Evolutionary conservation across 257 asterid genomes (phyloP), one percentile per base, ranked within the genome.

Genomic region (Orobanche coerulescens): DNA sequence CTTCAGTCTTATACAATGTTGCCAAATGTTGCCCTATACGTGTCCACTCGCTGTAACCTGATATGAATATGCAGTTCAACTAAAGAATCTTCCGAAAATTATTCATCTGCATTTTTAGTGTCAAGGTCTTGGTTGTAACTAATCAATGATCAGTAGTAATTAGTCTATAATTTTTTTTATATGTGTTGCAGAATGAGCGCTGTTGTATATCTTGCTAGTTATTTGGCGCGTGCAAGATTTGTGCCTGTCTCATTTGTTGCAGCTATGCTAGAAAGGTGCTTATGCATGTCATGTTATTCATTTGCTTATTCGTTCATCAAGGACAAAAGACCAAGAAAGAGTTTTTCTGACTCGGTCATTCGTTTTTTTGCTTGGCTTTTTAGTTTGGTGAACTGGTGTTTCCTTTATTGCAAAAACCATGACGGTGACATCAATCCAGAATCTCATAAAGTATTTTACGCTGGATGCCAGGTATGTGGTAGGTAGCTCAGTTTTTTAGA

Each of bases 141-240:
- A 54, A 12, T 63, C 26, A 67, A 28, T 5, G 33, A 58, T 25
- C 62, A 22, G 4, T 40, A 47, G 22, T n/a, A 51, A 42, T 18
- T 61, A 34, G 26, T 64, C 18, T 59, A 18, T 54, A 56, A 28
- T 36, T 7, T 16, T 56, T 48, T 15, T 51, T 55, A 2, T 49
- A 36, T 61, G 39, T 33, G 28, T 47, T 86, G 95, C 97, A 93
- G 99, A 76, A 86, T 86, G 95, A 84, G 97, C 48, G 94, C 99
- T 73, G 88, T 81, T 70, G 85, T 96, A 22, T 93, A 93, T 78
- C 92, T 93, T 43, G 95, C 99, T 57, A 89, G 97, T 75, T 93
- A 80, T 74, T 73, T 93, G 68, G 82, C 99, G 36, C 97, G 97
- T 62, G 91, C 94, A 24, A 86, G 69, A 80, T 89, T 84, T 76